Evolutionary conservation across 306 rosid species (phyloP).

Genomic region (Leucaena leucocephala): DNA sequence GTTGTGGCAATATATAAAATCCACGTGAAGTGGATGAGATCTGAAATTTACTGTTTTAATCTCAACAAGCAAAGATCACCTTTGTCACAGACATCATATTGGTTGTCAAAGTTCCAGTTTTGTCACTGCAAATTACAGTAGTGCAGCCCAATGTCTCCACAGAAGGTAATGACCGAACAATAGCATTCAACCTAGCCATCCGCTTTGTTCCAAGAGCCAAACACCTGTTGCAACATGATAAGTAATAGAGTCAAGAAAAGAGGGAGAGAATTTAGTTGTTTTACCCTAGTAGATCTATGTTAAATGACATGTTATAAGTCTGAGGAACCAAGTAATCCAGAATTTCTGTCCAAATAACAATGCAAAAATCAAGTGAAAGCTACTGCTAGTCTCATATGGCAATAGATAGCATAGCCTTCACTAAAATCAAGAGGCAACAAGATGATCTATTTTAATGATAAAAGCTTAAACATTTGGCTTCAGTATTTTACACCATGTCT

Average conservation of each 20-base stretch:
- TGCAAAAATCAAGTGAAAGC: slow-evolving; percentile 1
- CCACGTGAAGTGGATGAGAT: slow-evolving; percentile 16
- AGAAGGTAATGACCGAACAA: slow-evolving; percentile 91
- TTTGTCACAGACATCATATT: slow-evolving; percentile 96
- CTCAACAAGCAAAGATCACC: slow-evolving; percentile 47
- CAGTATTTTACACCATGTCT: slow-evolving; percentile 4
- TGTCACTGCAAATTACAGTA: slow-evolving; percentile 97
- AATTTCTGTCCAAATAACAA: not conserved
- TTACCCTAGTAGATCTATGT: not conserved
- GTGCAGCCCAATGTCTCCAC: slow-evolving; percentile 99
- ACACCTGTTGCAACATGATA: slow-evolving; percentile 58
- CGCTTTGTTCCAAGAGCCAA: slow-evolving; percentile 98
- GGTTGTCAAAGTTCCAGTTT: slow-evolving; percentile 96
- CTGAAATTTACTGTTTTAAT: slow-evolving; percentile 1
- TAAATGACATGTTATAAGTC: slow-evolving; percentile 8
- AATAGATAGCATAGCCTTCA: slow-evolving; percentile 13
- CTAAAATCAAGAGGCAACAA: slow-evolving; percentile 11
- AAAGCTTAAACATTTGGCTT: slow-evolving; percentile 11
- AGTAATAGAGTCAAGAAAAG: slow-evolving; percentile 22
- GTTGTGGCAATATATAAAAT: slow-evolving; percentile 9
- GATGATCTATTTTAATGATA: not conserved
- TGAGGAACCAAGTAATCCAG: slow-evolving; percentile 22
- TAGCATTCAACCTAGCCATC: slow-evolving; percentile 96
- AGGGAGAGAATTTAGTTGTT: slow-evolving; percentile 3
- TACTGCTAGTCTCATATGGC: not conserved